Evolutionary conservation across 768 basidiomycete genomes (phyloP).

Genomic region (Dentipellis sp.): DNA sequence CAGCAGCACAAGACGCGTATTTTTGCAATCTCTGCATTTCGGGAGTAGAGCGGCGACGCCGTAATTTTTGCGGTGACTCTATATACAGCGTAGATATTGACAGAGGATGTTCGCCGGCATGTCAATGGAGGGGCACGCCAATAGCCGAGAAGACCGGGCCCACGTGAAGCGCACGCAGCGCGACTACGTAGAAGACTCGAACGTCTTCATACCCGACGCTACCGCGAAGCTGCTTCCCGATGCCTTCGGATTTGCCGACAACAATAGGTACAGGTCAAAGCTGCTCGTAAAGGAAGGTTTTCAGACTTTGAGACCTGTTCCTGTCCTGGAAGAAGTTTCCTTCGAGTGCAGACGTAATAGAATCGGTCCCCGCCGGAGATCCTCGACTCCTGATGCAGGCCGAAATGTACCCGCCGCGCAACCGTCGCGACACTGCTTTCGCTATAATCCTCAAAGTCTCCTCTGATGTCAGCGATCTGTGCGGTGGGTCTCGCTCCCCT

Average conservation of each 20-base stretch:
- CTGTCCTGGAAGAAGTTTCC: not conserved
- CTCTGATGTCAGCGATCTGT: not conserved
- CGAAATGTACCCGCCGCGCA: constrained; percentile 1
- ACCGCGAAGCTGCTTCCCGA: not conserved
- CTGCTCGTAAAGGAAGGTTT: not conserved
- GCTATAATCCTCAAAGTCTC: not conserved
- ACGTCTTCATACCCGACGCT: not conserved
- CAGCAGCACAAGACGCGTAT: too few species aligned
- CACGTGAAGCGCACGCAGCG: not conserved
- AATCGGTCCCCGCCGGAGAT: constrained; percentile 1
- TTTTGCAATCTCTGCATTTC: too few species aligned
- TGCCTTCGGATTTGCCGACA: not conserved
- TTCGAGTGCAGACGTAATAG: constrained; percentile 2
- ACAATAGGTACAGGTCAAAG: not conserved
- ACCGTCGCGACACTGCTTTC: not conserved
- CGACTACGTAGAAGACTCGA: not conserved
- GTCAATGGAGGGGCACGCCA: not conserved
- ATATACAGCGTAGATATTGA: not conserved
- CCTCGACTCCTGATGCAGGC: not conserved
- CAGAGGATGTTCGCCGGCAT: not conserved
- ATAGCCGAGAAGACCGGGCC: not conserved
- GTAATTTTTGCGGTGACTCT: too few species aligned
- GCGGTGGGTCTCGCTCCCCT: not conserved
- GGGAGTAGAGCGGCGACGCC: too few species aligned
- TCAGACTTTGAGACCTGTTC: not conserved